Conservation (phyloP, 805 yeast species). For the Hanseniaspora mollemarum region DNA sequence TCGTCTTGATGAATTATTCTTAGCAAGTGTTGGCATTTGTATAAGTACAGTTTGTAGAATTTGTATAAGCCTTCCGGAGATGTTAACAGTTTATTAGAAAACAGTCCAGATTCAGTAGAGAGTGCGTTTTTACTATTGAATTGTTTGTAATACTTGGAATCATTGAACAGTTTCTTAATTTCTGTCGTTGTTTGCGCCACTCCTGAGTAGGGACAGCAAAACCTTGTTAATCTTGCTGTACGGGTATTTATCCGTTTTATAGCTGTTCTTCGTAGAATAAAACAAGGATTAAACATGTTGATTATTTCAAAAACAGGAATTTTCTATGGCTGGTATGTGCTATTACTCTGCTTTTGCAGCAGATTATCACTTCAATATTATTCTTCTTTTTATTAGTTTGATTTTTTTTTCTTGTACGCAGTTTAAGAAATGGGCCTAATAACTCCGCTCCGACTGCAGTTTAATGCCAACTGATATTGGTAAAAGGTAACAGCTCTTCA, state of each 20-base stretch:
- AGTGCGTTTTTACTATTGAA: slow-evolving; percentile 32
- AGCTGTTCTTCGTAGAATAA: background rate
- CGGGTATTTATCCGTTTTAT: background rate
- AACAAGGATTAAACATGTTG: background rate
- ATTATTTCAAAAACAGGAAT: too few species aligned
- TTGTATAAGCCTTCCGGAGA: slow-evolving; percentile 59
- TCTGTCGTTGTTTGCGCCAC: slow-evolving; percentile 5
- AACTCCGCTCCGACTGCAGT: too few species aligned
- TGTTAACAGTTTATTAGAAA: slow-evolving; percentile 57
- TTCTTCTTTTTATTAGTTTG: too few species aligned
- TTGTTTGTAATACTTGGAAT: slow-evolving; percentile 43
- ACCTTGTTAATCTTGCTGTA: background rate
- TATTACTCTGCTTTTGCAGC: too few species aligned
- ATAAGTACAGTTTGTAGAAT: slow-evolving; percentile 57
- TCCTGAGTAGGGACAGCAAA: background rate
- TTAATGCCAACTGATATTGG: too few species aligned
- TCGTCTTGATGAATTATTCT: slow-evolving; percentile 41
- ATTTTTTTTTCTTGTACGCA: too few species aligned
- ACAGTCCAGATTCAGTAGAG: slow-evolving; percentile 45
- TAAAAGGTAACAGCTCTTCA: too few species aligned
- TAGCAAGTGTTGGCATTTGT: slow-evolving; percentile 52
- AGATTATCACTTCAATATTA: too few species aligned
- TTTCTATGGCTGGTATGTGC: too few species aligned
- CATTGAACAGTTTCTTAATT: slow-evolving; percentile 48
- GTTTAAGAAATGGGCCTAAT: too few species aligned